Conservation (phyloP, 2,329 filamentous ascomycete species). For the Colletotrichum echinochloae region DNA sequence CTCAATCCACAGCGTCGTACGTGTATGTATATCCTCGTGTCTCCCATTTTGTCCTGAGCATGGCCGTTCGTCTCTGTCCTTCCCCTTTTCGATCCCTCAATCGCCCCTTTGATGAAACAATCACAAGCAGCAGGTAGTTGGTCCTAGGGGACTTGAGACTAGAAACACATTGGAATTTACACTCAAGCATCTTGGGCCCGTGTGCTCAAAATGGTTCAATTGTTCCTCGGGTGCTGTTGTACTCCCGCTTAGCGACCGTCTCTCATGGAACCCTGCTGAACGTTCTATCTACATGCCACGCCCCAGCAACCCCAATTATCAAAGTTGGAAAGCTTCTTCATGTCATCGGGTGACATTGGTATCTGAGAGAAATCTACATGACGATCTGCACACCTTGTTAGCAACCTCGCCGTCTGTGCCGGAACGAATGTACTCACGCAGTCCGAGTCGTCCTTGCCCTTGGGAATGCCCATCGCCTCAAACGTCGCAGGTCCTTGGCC, state of each 20-base stretch:
- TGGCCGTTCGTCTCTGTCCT: no score
- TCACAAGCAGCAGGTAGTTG: no score
- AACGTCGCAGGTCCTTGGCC: constrained; percentile 93
- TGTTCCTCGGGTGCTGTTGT: constrained; percentile 22
- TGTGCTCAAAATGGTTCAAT: constrained; percentile 22
- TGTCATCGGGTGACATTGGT: constrained; percentile 35
- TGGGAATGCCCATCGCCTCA: constrained; percentile 96
- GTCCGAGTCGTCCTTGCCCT: constrained; percentile 85
- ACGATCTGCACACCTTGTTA: constrained; percentile 29
- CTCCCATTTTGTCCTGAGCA: background rate
- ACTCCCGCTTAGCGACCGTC: constrained; percentile 17
- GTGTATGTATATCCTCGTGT: background rate
- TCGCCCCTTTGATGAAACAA: background rate
- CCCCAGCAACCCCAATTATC: constrained; percentile 11
- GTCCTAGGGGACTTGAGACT: no score
- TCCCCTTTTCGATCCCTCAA: no score
- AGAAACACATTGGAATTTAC: background rate
- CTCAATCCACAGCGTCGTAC: background rate
- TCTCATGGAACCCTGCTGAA: constrained; percentile 11
- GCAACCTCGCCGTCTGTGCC: background rate
- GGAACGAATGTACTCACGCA: constrained; percentile 74
- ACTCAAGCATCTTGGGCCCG: background rate
- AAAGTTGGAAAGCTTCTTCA: constrained; percentile 33
- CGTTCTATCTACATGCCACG: constrained; percentile 31
- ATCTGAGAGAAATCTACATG: constrained; percentile 37